A percentile compares a stretch with the other conserved stretches of the same genome.
Evolutionary conservation across 2,329 filamentous ascomycete species (phyloP).

Genomic region (Talaromyces sp.): DNA sequence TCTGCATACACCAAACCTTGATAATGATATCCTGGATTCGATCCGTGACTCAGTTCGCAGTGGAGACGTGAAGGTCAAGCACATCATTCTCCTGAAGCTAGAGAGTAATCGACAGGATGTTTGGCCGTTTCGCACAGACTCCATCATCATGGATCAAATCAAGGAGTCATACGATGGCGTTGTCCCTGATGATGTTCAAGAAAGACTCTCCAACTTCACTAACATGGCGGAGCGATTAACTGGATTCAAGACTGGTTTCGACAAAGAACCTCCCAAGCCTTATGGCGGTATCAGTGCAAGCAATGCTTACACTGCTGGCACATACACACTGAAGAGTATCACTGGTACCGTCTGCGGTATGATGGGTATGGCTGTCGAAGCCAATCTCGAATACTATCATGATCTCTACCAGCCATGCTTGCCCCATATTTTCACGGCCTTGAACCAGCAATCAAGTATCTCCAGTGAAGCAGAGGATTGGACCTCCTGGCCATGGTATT

Average conservation of each 20-base stretch:
- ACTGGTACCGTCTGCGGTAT: conserved; percentile 48
- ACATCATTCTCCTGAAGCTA: conserved; percentile 49
- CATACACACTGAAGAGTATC: conserved; percentile 51
- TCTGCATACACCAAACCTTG: conserved; percentile 17
- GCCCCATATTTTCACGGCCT: conserved; percentile 37
- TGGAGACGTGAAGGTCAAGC: conserved; percentile 42
- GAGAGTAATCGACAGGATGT: conserved; percentile 52
- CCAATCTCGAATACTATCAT: conserved; percentile 46
- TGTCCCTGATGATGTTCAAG: conserved; percentile 36
- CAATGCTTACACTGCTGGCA: conserved; percentile 45
- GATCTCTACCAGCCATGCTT: conserved; percentile 52
- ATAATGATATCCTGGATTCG: conserved; percentile 16
- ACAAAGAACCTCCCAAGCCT: conserved; percentile 19
- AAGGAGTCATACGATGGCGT: conserved; percentile 41
- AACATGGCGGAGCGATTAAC: conserved; percentile 34
- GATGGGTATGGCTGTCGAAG: conserved; percentile 47
- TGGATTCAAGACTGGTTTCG: conserved; percentile 27
- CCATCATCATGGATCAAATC: conserved; percentile 38
- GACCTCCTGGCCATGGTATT: conserved; percentile 37
- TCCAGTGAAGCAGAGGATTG: conserved; percentile 28
- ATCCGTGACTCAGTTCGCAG: conserved; percentile 13
- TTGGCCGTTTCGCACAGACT: conserved; percentile 48
- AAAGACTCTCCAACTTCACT: conserved; percentile 32
- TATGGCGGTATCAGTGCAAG: conserved; percentile 49
- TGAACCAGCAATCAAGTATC: conserved; percentile 28